Evolutionary conservation across 2,329 filamentous ascomycete genomes (phyloP).

Genomic region (Cercospora sp.): DNA sequence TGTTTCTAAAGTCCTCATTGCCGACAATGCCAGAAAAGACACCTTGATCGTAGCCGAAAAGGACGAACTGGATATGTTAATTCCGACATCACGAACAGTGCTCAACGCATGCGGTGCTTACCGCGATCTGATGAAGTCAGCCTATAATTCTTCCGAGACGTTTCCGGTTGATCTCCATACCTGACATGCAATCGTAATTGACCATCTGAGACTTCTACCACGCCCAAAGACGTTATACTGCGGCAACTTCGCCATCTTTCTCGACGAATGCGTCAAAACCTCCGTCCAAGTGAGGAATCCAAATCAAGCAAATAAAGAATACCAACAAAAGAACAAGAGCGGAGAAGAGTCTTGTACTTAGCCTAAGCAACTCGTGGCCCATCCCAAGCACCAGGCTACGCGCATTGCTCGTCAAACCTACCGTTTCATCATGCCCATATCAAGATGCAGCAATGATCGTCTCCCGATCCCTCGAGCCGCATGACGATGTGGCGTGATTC

Average conservation of each 20-base stretch:
- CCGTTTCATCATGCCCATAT: slow-evolving; percentile 1
- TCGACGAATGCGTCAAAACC: not conserved
- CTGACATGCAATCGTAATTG: slow-evolving; percentile 38
- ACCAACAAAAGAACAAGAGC: not conserved
- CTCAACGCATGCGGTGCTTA: not conserved
- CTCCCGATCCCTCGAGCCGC: slow-evolving; percentile 2
- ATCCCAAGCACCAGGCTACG: slow-evolving; percentile 2
- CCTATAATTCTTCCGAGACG: not conserved
- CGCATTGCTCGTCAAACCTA: not conserved
- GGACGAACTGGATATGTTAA: slow-evolving; percentile 32
- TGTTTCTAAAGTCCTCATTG: slow-evolving; percentile 44
- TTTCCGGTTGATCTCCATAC: not conserved
- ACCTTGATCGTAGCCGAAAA: slow-evolving; percentile 36
- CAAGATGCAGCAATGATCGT: slow-evolving; percentile 17
- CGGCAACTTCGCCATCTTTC: slow-evolving; percentile 16
- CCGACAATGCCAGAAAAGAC: slow-evolving; percentile 44
- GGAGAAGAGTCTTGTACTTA: slow-evolving; percentile 8
- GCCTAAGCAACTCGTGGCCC: slow-evolving; percentile 2
- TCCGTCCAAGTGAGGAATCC: not conserved
- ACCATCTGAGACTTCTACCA: slow-evolving; percentile 33
- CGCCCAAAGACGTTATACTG: slow-evolving; percentile 35
- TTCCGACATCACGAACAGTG: too few relatives aligned
- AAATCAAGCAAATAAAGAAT: not conserved
- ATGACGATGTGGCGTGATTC: slow-evolving; percentile 16
- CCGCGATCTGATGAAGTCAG: not conserved